Base-by-base conservation (phyloP, 1,284 basidiomycete species). In the Puccinia brachypodii region DNA sequence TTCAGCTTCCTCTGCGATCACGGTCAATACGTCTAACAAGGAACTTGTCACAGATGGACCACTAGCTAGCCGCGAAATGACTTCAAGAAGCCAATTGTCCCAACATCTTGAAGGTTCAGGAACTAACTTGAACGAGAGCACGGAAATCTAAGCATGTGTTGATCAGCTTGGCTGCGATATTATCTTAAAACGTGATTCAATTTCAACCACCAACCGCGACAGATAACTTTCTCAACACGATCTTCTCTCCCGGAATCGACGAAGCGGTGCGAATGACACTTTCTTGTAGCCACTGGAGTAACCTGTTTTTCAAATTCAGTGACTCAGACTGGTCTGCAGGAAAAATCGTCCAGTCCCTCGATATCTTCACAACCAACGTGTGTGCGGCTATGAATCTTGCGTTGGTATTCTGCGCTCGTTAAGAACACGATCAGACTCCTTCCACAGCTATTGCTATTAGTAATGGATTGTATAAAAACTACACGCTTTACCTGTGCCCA, bases 361-460 rank as follows among this genome's bases (percentile, higher is more conserved):
- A 38, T 78, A 86, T 82, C 58, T 84, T 84, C 53, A 83, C 76
- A 33, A 83, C 82, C 33, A 86, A 68, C 0, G 85, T 85, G 40
- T 83, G 82, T 8, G 85, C 84, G 19, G 83, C 85, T 68, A 85
- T 85, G 83, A 86, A 85, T 47, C 85, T 83, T 9, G 83, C 62
- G 44, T 84, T 82, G 31, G 81, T 62, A 50, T 84, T 42, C 72
- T 80, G 42, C 3, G 28, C 42, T 47, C 44, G 53, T 50, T 36
- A 14, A 3, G 13, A 68, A 53, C 1, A 33, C 11, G 25, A 71
- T 71, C 31, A 47, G 47, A 28, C 47, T 71, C n/a, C 50, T 53
- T 64, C 25, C 22, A n/a, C n/a, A n/a, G n/a, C n/a, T n/a, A n/a
- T n/a, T n/a, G n/a, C n/a, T n/a, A n/a, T 14, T 53, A 53, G n/a